These are phyloP conservation scores for Solanum bukasovii DNA, from an alignment of 257 asterid species.

Conservation along the genomic window DNA sequence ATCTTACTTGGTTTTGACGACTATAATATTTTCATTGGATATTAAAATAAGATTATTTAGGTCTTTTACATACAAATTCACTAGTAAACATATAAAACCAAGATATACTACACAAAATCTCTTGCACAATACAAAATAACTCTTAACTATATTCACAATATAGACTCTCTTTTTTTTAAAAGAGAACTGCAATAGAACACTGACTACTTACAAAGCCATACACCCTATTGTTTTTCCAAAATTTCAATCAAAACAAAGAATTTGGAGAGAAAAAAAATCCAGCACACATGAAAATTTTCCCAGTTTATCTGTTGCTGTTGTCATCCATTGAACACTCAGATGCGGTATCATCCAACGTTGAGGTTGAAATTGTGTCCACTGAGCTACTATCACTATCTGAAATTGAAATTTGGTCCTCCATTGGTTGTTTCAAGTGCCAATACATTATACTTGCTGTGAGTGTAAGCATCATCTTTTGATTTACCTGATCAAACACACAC, in stretches of 20 bases:
- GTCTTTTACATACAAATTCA: not conserved
- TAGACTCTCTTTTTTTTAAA: not conserved
- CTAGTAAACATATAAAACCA: not conserved
- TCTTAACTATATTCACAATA: not conserved
- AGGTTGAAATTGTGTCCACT: constrained; percentile 27
- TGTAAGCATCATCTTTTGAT: constrained; percentile 41
- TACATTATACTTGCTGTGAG: constrained; percentile 44
- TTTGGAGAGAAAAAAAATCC: not conserved
- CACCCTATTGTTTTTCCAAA: not conserved
- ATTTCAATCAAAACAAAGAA: not conserved
- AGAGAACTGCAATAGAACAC: not conserved
- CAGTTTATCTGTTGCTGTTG: constrained; percentile 30
- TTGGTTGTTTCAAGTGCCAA: constrained; percentile 36
- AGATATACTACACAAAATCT: not conserved
- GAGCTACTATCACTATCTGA: constrained; percentile 28
- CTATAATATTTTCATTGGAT: not conserved
- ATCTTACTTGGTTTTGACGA: not conserved
- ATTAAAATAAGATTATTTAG: not conserved
- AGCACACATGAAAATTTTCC: not conserved
- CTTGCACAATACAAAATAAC: not conserved
- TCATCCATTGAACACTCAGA: constrained; percentile 83
- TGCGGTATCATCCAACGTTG: constrained; percentile 57
- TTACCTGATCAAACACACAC: constrained; percentile 18
- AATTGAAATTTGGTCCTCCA: constrained; percentile 18
- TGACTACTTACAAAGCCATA: not conserved